Evolutionary conservation across 805 yeast species (phyloP).

Genomic region (Ogataea pini): DNA sequence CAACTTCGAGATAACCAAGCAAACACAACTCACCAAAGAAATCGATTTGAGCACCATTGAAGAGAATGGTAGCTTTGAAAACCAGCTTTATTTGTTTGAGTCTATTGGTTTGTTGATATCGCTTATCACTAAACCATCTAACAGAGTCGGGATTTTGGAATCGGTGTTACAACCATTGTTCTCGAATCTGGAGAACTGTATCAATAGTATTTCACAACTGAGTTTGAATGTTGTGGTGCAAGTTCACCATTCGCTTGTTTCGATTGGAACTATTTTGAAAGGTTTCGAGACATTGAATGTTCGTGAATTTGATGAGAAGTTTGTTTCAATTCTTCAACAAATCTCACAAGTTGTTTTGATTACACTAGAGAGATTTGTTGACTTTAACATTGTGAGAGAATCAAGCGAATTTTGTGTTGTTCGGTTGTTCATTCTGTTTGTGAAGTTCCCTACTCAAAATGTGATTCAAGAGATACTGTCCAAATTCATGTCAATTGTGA

Average conservation of each 20-base stretch:
- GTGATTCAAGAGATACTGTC: slow-evolving; percentile 51
- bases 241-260: slow-evolving; percentile 83
- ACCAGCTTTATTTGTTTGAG: slow-evolving; percentile 83
- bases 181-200: slow-evolving; percentile 64
- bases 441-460: slow-evolving; percentile 39
- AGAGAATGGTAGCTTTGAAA: slow-evolving; percentile 65
- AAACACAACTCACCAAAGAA: slow-evolving; percentile 25
- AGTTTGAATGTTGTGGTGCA: slow-evolving; percentile 57
- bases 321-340: slow-evolving; percentile 34
- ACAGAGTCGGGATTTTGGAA: slow-evolving; percentile 54
- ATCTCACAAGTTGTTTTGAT: slow-evolving; percentile 77
- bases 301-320: slow-evolving; percentile 36
- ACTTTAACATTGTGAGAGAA: slow-evolving; percentile 72
- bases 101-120: slow-evolving; percentile 77
- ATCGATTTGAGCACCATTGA: slow-evolving; percentile 45
- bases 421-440: slow-evolving; percentile 76
- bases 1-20: slow-evolving; percentile 49
- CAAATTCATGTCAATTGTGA: slow-evolving; percentile 67
- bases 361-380: slow-evolving; percentile 73
- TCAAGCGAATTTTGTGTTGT: slow-evolving; percentile 87
- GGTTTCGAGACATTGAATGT: slow-evolving; percentile 60
- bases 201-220: slow-evolving; percentile 39
- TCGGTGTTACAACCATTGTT: slow-evolving; percentile 75
- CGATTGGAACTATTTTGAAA: slow-evolving; percentile 85
- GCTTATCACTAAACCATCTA: slow-evolving; percentile 44